Conservation (phyloP, 108 stramenopile species). For the Discostella pseudostelligera region DNA sequence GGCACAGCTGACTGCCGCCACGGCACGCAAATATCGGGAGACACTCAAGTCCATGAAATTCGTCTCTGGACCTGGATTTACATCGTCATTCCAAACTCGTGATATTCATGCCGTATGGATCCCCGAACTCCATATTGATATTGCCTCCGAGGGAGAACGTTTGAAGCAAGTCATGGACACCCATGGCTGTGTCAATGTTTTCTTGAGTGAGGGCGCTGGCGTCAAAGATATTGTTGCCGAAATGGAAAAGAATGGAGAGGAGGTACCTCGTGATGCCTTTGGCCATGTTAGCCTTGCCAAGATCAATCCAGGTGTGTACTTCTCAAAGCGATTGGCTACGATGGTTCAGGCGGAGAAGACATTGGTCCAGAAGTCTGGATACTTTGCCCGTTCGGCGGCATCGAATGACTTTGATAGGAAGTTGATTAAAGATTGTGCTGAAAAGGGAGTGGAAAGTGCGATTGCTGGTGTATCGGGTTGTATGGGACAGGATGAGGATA, state of each 20-base stretch:
- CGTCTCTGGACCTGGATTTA: constrained; percentile 40
- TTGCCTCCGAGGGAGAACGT: constrained; percentile 75
- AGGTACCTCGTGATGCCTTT: constrained; percentile 85
- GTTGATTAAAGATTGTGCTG: constrained; percentile 81
- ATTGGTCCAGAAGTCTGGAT: constrained; percentile 88
- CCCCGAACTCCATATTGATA: constrained; percentile 75
- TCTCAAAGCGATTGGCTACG: constrained; percentile 71
- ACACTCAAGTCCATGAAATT: constrained; percentile 47
- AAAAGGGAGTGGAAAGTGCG: constrained; percentile 75
- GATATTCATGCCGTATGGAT: constrained; percentile 92
- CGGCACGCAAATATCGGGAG: constrained; percentile 77
- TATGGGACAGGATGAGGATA: constrained; percentile 92
- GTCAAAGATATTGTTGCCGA: constrained; percentile 82
- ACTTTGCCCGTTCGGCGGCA: constrained; percentile 87
- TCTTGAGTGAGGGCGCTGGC: constrained; percentile 89
- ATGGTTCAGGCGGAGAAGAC: constrained; percentile 87
- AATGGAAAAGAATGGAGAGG: constrained; percentile 69
- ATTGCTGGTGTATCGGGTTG: constrained; percentile 80
- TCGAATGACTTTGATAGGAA: constrained; percentile 84
- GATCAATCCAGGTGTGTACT: constrained; percentile 88
- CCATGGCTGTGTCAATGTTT: constrained; percentile 86
- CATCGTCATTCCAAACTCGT: constrained; percentile 48
- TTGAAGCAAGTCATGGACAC: constrained; percentile 86
- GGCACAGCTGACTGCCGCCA: constrained; percentile 82
- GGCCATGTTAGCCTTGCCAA: constrained; percentile 87